Base-by-base conservation (phyloP, 345 rosid genomes). In the Aurinia saxatilis region DNA sequence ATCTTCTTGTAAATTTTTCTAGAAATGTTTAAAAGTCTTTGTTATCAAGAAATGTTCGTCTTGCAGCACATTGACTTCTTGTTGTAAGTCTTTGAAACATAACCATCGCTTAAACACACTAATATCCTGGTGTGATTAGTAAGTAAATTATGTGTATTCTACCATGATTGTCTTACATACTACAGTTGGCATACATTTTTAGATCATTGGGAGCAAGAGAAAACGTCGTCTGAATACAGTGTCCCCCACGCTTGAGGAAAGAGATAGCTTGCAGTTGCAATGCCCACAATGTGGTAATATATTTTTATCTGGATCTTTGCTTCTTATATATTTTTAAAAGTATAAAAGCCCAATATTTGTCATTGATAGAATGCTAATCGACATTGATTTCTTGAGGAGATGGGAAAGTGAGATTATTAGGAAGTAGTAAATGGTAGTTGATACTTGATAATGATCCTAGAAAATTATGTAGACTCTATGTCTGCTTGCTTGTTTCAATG, bases 261-360 rank as follows among this genome's bases (percentile, higher is more conserved):
- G 65, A 72, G 81, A 76, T 35, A 65, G 47, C 57, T 65, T 13
- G 44, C 79, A 55, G 57, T 57, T 66, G 59, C 79, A 65, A 58
- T 92, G 98, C 68, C 88, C 78, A 65, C 96, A 92, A 57, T 92
- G 98, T 72, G 93, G 96, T 92, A 83, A 77, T 52, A 35, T 42
- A 37, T 40, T 38, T 60, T 39, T 58, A 50, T 68, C 50, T 48
- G 31, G 50, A 47, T 47, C 34, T 37, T 15, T 46, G 48, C 46
- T 63, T 23, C 40, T 33, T 55, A 11, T 10, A 41, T 60, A 50
- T 29, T 51, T 8, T 25, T 5, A 15, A 52, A 2, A 8, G n/a
- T 21, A 44, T 31, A 15, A 5, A 1, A 46, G 6, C 8, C 1
- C 30, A 6, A 17, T 47, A 63, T 10, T 12, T 39, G 21, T 17